Evolutionary conservation across 2,329 filamentous ascomycete genomes (phyloP), one percentile per base, ranked within the genome.

Genomic region (Pyricularia sp.): DNA sequence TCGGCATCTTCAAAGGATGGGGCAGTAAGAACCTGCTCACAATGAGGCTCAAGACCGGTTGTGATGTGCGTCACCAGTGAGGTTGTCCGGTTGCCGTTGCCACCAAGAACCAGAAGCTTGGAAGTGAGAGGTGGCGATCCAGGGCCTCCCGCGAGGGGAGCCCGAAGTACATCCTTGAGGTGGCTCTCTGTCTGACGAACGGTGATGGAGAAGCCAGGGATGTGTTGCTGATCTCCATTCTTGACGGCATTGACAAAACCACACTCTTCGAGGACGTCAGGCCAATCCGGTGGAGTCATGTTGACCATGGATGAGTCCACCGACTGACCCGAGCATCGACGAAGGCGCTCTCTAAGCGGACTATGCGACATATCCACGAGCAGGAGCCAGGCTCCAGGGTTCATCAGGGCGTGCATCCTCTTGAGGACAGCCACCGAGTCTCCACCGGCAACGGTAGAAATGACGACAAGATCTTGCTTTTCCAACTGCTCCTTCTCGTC

Each of bases 161-260:
- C 65, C 60, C 70, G 40, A 28, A 71, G 40, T 6, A 66, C 26
- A 8, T 65, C 60, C 65, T 73, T 73, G 6, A 70, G 64, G 16
- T 63, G 62, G 1, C 67, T 71, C 19, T 70, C 68, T 19, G 74
- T 69, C 63, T 78, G 77, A 10, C 77, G 73, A 8, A 79, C 70
- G 24, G 71, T 73, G n/a, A 79, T 65, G 1, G 73, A 72, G 59
- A 73, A 75, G 0, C 76, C 76, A 0, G 71, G 67, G 3, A 70
- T 66, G 33, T 70, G 72, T 16, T 67, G 70, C 61, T 78, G 75
- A 49, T 75, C 69, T 0, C 74, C 72, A 55, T 75, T 72, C 19
- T 19, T 59, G 22, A 68, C 70, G 0, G 72, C 71, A n/a, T 67
- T 65, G 3, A 67, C 64, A 35, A 79, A 79, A 0, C 74, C 76